Percentiles rank a stretch among this genome's conserved stretches.
Evolutionary conservation across 23 red algal genomes (phyloP).

Genomic region (Chondrus crispus): DNA sequence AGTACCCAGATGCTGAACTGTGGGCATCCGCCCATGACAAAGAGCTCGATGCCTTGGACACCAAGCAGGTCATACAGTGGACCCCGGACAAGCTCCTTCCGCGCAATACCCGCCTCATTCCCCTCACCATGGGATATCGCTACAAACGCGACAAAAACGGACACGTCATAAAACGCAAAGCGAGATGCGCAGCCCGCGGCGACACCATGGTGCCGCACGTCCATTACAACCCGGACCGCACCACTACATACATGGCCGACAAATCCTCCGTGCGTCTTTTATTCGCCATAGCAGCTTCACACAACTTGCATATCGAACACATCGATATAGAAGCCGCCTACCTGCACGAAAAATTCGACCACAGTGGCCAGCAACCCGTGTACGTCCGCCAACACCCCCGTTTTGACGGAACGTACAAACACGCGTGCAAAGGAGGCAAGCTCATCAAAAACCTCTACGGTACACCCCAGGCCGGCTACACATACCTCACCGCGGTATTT

Average conservation of each 20-base stretch:
- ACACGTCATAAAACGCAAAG: background rate
- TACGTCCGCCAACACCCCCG: background rate
- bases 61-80: background rate
- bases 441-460: background rate
- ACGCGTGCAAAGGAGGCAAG: background rate
- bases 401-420: background rate
- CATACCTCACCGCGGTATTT: background rate
- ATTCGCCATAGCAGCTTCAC: background rate
- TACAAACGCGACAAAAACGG: background rate
- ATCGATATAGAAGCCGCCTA: slow-evolving; percentile 3
- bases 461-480: background rate
- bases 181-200: background rate
- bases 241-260: background rate
- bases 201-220: background rate
- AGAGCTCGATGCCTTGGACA: slow-evolving; percentile 2
- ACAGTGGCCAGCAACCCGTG: background rate
- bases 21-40: background rate
- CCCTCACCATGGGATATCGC: background rate
- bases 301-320: background rate
- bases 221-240: background rate
- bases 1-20: background rate
- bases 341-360: background rate
- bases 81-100: background rate
- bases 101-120: too few species aligned
- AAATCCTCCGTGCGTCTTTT: background rate